Conservation (phyloP, 768 basidiomycete species). For the Pisolithus marmoratus region DNA sequence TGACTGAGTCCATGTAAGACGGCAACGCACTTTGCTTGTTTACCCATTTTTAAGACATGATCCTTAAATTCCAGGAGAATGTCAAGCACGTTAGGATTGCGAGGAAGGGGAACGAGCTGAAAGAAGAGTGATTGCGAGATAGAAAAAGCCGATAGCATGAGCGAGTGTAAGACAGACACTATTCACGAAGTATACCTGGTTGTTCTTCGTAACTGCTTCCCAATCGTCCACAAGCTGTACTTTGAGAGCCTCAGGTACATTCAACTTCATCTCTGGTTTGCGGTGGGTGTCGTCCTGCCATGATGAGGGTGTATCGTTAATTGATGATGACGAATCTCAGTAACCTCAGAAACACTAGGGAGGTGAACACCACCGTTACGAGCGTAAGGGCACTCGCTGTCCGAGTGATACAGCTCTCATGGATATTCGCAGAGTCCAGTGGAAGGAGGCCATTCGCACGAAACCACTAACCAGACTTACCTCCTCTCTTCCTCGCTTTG, state of each 20-base stretch:
- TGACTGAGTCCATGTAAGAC: background rate
- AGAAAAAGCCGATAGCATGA: no score
- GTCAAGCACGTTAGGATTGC: slow-evolving; percentile 70
- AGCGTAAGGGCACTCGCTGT: no score
- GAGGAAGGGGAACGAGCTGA: slow-evolving; percentile 83
- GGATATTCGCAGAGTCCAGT: background rate
- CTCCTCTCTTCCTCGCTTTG: slow-evolving; percentile 72
- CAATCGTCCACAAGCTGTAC: slow-evolving; percentile 91
- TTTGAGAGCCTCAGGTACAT: slow-evolving; percentile 87
- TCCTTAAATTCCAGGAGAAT: slow-evolving; percentile 75
- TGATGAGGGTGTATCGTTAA: background rate
- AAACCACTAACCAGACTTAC: slow-evolving; percentile 30
- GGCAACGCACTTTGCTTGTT: slow-evolving; percentile 41
- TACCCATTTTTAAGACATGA: slow-evolving; percentile 44
- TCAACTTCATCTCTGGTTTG: slow-evolving; percentile 86
- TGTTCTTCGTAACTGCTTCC: slow-evolving; percentile 95
- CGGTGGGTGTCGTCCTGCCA: slow-evolving; percentile 67
- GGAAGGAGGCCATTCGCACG: background rate
- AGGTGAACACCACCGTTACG: no score
- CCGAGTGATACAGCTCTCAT: background rate
- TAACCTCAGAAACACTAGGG: no score
- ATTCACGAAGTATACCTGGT: slow-evolving; percentile 50
- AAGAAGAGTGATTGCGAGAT: background rate
- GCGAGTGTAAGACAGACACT: no score
- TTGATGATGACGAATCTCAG: background rate